Evolutionary conservation across 2,329 filamentous ascomycete genomes (phyloP).

Genomic region (Trichoderma pleuroti): DNA sequence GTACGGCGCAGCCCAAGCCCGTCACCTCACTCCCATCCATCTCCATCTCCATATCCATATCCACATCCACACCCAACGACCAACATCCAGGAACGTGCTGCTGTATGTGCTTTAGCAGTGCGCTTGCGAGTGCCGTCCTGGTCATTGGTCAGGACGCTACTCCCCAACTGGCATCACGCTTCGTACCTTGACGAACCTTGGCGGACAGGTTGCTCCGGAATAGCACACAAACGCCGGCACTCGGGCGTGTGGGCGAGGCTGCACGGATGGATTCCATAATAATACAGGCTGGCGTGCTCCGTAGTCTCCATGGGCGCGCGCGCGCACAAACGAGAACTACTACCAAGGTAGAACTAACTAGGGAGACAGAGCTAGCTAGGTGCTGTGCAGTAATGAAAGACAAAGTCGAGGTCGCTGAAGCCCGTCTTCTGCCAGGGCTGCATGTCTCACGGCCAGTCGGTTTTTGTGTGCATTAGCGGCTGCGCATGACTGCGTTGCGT

Average conservation of each 20-base stretch:
- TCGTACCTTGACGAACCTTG: neutral
- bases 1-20: neutral
- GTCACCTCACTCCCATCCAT: too few species aligned
- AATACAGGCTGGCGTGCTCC: neutral
- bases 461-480: conserved; percentile 7
- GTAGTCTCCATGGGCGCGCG: neutral
- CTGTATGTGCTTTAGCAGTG: neutral
- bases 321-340: neutral
- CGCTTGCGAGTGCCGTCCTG: neutral
- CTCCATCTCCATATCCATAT: neutral
- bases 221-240: neutral
- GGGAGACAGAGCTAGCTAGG: neutral
- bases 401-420: neutral
- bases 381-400: neutral
- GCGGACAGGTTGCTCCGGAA: conserved; percentile 11
- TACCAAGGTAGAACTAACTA: too few species aligned
- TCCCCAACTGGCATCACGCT: neutral
- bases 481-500: neutral
- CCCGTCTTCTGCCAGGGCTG: too few species aligned
- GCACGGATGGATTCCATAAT: neutral
- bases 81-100: conserved; percentile 14
- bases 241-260: neutral
- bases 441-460: too few species aligned
- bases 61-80: neutral
- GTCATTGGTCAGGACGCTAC: neutral